phyloP scores from a whole-genome alignment of 768 basidiomycete genomes.

The Lentinula guzmanii region DNA sequence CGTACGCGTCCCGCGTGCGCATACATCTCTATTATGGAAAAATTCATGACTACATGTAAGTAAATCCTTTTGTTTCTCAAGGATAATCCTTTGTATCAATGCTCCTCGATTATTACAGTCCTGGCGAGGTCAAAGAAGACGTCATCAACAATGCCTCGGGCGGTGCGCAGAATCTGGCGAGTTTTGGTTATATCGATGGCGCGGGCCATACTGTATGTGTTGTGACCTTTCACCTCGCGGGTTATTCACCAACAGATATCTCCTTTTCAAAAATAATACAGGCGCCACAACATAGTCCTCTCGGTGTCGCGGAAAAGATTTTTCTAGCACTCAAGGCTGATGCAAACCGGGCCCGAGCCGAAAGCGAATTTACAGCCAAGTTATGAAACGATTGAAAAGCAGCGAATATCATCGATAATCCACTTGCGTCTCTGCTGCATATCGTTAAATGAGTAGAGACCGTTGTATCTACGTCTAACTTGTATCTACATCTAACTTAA shows the following conservation, averaged over 20 bases:
- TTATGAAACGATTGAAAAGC: neutral
- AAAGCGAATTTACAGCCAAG: neutral
- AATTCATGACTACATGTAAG: slow-evolving; percentile 38
- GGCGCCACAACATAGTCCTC: slow-evolving; percentile 1
- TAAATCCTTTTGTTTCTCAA: neutral
- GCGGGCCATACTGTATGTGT: neutral
- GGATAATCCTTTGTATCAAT: neutral
- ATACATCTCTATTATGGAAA: slow-evolving; percentile 43
- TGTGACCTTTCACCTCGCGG: too few species aligned
- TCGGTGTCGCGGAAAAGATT: neutral
- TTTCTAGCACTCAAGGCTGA: neutral
- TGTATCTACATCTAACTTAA: too few species aligned
- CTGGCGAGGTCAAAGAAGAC: neutral
- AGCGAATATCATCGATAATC: too few species aligned
- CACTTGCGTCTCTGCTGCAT: too few species aligned
- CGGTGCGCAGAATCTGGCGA: neutral
- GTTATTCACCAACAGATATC: too few species aligned
- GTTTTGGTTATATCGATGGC: neutral
- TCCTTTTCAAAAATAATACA: neutral
- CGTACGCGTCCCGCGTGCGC: slow-evolving; percentile 26
- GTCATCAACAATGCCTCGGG: neutral
- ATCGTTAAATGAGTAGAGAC: too few species aligned
- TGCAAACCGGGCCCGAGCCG: neutral
- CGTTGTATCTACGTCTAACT: too few species aligned
- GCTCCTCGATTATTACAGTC: neutral